Evolutionary conservation across 208 protist species (phyloP), one percentile per base, ranked within the genome.

Genomic region (Wallacemonas sp.): DNA sequence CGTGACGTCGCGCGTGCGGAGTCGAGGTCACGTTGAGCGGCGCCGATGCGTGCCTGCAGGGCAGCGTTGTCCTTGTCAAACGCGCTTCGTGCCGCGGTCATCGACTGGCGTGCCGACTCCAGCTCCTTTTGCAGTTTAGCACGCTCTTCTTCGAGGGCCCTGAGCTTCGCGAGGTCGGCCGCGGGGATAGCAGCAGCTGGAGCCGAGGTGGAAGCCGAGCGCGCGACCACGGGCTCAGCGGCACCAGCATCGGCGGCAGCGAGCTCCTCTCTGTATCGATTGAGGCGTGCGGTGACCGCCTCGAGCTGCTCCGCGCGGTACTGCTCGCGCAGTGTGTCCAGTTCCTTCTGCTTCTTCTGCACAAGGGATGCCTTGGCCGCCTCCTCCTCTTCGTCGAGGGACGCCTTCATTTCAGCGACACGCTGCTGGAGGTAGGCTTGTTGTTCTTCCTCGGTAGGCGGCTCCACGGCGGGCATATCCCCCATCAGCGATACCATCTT

Each of bases 361-460:
- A 50, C 50, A 42, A 79, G 58, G 34, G n/a, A 36, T 65, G 50
- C 36, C 34, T 63, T 32, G 41, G 67, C 66, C 10, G 22, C 24
- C 19, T 78, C 68, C 12, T 77, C 60, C 54, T 62, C 41, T 52
- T 29, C 54, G 22, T 32, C 38, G 15, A 64, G 37, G 38, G 58
- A 46, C 32, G 66, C 64, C n/a, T 62, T 67, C 15, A 71, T 41
- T 30, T 70, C 44, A 41, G 21, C 42, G 13, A 83, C 38, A 2
- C 63, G 63, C 44, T 26, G 44, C 26, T 75, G 63, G n/a, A 83
- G 50, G 24, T 61, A 30, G 33, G 60, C 63, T 50, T 77, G 53
- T 66, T 74, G 70, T 34, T 87, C 78, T 63, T 75, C 73, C 30
- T 81, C 64, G n/a, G 46, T 44, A 36, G 69, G 80, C 63, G 68